Percentiles rank a stretch among this genome's conserved stretches.
phyloP scores from a whole-genome alignment of 257 asterid species.

The Nicotiana obtusifolia region DNA sequence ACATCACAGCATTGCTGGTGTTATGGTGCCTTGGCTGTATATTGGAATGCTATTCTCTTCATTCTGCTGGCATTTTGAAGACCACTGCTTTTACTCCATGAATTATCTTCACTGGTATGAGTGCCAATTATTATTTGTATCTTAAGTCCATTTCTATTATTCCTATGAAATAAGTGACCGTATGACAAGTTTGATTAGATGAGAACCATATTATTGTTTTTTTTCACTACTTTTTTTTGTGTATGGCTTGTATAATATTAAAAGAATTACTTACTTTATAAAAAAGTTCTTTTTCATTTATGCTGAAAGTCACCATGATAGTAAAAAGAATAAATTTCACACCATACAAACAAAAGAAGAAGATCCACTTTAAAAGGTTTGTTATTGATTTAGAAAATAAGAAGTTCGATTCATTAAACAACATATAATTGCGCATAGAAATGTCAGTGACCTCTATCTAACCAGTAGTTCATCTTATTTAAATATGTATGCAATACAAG shows the following conservation, averaged over 20 bases:
- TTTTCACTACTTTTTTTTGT: neutral
- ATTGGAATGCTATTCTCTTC: constrained; percentile 92
- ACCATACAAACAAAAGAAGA: neutral
- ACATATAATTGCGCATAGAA: neutral
- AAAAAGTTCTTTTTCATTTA: neutral
- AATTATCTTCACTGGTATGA: constrained; percentile 93
- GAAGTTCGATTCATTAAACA: neutral
- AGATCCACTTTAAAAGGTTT: neutral
- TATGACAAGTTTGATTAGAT: neutral
- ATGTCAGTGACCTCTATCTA: neutral
- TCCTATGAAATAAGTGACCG: neutral
- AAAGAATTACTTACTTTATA: neutral
- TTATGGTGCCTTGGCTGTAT: constrained; percentile 97
- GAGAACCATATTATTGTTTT: neutral
- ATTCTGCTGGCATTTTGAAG: constrained; percentile 99
- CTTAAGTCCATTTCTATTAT: neutral
- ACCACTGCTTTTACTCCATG: constrained; percentile 96
- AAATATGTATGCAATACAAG: neutral
- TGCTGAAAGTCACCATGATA: neutral
- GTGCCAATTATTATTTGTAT: neutral
- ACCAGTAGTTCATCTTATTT: neutral
- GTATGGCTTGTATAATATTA: neutral
- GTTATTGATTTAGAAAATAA: constrained; percentile 1
- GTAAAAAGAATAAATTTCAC: neutral
- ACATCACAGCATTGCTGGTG: constrained; percentile 88